Evolutionary conservation across 352 stramenopile genomes (phyloP).

Genomic region (Phytophthora brassicae): DNA sequence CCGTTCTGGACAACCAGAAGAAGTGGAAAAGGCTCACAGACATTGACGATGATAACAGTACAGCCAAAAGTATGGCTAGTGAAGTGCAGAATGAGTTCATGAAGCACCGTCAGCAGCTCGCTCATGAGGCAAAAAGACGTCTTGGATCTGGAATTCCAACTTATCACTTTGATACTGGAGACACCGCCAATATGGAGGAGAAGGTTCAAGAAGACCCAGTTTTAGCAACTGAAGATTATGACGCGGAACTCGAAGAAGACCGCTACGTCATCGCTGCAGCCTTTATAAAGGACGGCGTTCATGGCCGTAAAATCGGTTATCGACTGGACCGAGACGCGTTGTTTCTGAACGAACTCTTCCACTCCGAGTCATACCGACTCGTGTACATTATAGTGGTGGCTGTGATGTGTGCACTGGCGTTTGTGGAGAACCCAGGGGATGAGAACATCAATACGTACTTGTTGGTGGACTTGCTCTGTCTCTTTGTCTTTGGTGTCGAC

Average conservation of each 20-base stretch:
- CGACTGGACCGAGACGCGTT: slow-evolving; percentile 69
- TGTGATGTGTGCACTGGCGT: slow-evolving; percentile 65
- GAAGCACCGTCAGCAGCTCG: slow-evolving; percentile 50
- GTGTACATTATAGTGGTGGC: slow-evolving; percentile 74
- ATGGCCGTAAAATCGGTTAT: slow-evolving; percentile 85
- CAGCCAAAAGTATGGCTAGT: slow-evolving; percentile 82
- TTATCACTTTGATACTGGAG: slow-evolving; percentile 31
- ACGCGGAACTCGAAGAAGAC: slow-evolving; percentile 49
- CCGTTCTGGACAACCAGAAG: slow-evolving; percentile 74
- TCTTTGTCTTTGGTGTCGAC: slow-evolving; percentile 64
- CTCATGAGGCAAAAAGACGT: slow-evolving; percentile 40
- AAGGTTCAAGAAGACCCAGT: slow-evolving; percentile 32
- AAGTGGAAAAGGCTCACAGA: slow-evolving; percentile 83
- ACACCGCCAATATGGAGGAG: slow-evolving; percentile 12
- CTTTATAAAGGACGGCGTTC: slow-evolving; percentile 81
- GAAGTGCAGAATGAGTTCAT: slow-evolving; percentile 78
- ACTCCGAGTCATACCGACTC: slow-evolving; percentile 67
- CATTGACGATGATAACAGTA: slow-evolving; percentile 78
- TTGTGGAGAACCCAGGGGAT: slow-evolving; percentile 59
- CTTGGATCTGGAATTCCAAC: slow-evolving; percentile 40
- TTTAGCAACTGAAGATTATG: slow-evolving; percentile 32
- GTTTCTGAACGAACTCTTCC: slow-evolving; percentile 71
- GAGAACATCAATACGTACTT: slow-evolving; percentile 56
- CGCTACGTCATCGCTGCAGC: slow-evolving; percentile 74
- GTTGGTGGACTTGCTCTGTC: slow-evolving; percentile 63